phyloP scores from a whole-genome alignment of 2,329 filamentous ascomycete genomes.

The Hawksworthiomyces lignivorus region DNA sequence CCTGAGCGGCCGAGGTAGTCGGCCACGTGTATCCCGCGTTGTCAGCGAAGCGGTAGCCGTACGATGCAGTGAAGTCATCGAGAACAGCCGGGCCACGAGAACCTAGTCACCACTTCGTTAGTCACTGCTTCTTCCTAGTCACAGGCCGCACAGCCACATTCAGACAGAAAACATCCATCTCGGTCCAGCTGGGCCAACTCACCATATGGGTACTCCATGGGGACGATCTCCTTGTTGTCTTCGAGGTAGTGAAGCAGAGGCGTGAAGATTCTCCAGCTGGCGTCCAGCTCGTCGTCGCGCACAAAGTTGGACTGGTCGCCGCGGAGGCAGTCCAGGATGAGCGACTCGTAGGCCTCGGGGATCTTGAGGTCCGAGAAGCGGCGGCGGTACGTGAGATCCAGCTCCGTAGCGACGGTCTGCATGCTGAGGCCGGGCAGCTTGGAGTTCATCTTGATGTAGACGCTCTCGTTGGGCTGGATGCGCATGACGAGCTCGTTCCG shows the following conservation, averaged over 20 bases:
- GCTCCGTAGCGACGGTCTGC: conserved; percentile 98
- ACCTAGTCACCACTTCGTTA: conserved; percentile 46
- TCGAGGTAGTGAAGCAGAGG: conserved; percentile 96
- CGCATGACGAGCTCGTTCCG: conserved; percentile 99
- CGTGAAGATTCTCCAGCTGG: conserved; percentile 97
- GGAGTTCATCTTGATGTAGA: conserved; percentile 99
- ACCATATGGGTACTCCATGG: conserved; percentile 99
- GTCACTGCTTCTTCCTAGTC: conserved; percentile 3
- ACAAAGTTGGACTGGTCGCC: conserved; percentile 99
- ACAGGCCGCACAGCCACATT: too few relatives aligned
- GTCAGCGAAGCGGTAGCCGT: conserved; percentile 98
- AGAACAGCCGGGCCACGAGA: conserved; percentile 93
- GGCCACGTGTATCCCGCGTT: conserved; percentile 95
- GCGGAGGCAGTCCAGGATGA: conserved; percentile 96
- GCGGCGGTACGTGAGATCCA: conserved; percentile 94
- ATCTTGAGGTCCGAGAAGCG: conserved; percentile 99
- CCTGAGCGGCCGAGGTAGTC: conserved; percentile 59
- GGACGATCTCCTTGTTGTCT: conserved; percentile 98
- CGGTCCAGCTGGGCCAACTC: too few relatives aligned
- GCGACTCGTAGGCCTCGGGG: conserved; percentile 94
- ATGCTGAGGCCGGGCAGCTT: conserved; percentile 97
- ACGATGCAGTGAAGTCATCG: conserved; percentile 96
- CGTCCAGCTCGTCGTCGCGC: conserved; percentile 91
- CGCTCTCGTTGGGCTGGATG: conserved; percentile 97
- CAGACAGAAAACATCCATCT: background rate